phyloP scores from a whole-genome alignment of 148 eudicot species.

The Agrostemma githago region DNA sequence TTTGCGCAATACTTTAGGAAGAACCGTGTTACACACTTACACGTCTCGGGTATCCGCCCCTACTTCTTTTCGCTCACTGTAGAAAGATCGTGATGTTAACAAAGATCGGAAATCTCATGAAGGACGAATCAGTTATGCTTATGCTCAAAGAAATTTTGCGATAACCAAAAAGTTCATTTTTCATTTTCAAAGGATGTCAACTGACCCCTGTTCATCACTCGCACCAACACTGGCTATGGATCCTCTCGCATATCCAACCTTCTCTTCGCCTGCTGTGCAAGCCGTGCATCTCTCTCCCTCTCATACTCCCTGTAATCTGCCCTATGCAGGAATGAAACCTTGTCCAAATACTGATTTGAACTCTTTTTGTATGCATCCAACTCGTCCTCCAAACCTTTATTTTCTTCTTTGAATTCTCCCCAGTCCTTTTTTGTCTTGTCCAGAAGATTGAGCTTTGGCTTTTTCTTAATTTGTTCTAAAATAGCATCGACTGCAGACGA shows the following conservation, averaged over 20 bases:
- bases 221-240: constrained; percentile 22
- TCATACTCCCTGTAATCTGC: constrained; percentile 82
- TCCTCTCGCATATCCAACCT: constrained; percentile 63
- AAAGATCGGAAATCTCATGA: neutral
- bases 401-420: constrained; percentile 91
- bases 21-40: neutral
- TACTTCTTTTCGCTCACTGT: neutral
- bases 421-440: constrained; percentile 99
- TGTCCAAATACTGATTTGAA: constrained; percentile 87
- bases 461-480: constrained; percentile 90
- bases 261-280: constrained; percentile 71
- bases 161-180: neutral
- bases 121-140: neutral
- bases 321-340: constrained; percentile 71
- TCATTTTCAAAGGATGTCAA: neutral
- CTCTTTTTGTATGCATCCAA: constrained; percentile 90
- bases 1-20: too few relatives aligned
- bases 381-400: constrained; percentile 78
- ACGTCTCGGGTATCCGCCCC: neutral
- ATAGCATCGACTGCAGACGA: constrained; percentile 82
- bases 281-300: constrained; percentile 84
- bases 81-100: neutral
- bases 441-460: constrained; percentile 82
- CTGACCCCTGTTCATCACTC: neutral
- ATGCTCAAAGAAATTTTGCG: neutral